Percentiles rank a stretch among this genome's conserved stretches.
These are phyloP conservation scores for Lactarius vividus DNA, from an alignment of 768 basidiomycete genomes.

Conservation along the genomic window DNA sequence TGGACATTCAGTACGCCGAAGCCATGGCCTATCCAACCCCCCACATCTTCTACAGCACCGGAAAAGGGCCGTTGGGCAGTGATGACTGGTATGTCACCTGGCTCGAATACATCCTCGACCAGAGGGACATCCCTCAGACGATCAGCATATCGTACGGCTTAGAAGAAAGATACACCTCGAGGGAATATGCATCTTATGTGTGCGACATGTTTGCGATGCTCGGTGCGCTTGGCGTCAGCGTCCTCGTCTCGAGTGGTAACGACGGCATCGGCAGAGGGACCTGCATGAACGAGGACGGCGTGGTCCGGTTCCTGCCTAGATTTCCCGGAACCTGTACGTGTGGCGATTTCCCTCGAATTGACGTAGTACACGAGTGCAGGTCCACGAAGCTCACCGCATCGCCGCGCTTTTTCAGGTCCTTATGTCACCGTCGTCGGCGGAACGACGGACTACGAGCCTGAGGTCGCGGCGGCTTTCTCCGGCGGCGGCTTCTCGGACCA, in stretches of 20 bases:
- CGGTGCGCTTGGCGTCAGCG: neutral
- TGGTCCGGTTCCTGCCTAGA: neutral
- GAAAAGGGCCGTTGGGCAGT: too few relatives aligned
- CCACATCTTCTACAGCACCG: too few relatives aligned
- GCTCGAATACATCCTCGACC: neutral
- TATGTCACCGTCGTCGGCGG: neutral
- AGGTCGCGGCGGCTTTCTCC: neutral
- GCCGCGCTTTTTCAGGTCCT: neutral
- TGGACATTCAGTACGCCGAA: too few relatives aligned
- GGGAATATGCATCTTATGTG: neutral
- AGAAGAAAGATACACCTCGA: neutral
- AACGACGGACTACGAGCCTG: neutral
- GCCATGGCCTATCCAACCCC: too few relatives aligned
- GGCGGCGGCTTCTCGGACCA: neutral
- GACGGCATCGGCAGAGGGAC: neutral
- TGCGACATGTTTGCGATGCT: neutral
- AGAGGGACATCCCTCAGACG: neutral
- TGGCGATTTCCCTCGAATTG: neutral
- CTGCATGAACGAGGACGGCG: rapidly evolving
- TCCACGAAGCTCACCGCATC: neutral
- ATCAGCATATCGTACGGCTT: neutral
- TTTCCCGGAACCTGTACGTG: neutral
- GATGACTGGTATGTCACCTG: neutral
- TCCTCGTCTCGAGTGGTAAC: neutral
- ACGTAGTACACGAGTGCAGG: neutral